These are phyloP conservation scores for Pythium sukuiense DNA, from an alignment of 352 stramenopile species.

Conservation along the genomic window DNA sequence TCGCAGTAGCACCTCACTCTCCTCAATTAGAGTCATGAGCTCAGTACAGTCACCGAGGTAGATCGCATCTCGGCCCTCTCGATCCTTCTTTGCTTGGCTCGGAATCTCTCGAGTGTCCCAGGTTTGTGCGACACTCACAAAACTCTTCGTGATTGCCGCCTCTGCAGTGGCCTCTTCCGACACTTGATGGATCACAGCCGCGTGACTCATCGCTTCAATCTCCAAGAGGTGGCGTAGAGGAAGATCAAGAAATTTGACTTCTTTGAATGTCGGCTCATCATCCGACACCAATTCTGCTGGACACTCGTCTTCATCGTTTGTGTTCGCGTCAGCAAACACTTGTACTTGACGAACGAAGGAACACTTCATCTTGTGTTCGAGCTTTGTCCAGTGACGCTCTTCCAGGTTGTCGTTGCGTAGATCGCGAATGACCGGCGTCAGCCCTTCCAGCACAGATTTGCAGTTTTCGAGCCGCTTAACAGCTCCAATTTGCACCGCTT, in stretches of 20 bases:
- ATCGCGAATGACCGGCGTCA: conserved; percentile 58
- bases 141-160: conserved; percentile 56
- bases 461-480: conserved; percentile 40
- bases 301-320: neutral
- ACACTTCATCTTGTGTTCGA: conserved; percentile 70
- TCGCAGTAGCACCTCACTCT: conserved; percentile 69
- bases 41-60: conserved; percentile 60
- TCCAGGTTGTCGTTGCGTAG: conserved; percentile 56
- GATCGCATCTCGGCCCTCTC: conserved; percentile 54
- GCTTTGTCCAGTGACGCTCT: conserved; percentile 69
- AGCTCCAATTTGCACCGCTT: conserved; percentile 22
- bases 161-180: conserved; percentile 72
- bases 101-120: conserved; percentile 68
- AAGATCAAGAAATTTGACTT: conserved; percentile 39
- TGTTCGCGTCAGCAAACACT: neutral
- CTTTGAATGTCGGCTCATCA: neutral
- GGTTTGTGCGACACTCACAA: conserved; percentile 50
- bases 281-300: neutral
- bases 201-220: conserved; percentile 40
- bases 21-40: conserved; percentile 56
- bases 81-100: conserved; percentile 44
- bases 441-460: conserved; percentile 43
- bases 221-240: conserved; percentile 54
- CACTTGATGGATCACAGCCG: conserved; percentile 53
- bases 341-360: conserved; percentile 24